Evolutionary conservation across 2,329 filamentous ascomycete genomes (phyloP).

Genomic region (Diaporthe helianthi): DNA sequence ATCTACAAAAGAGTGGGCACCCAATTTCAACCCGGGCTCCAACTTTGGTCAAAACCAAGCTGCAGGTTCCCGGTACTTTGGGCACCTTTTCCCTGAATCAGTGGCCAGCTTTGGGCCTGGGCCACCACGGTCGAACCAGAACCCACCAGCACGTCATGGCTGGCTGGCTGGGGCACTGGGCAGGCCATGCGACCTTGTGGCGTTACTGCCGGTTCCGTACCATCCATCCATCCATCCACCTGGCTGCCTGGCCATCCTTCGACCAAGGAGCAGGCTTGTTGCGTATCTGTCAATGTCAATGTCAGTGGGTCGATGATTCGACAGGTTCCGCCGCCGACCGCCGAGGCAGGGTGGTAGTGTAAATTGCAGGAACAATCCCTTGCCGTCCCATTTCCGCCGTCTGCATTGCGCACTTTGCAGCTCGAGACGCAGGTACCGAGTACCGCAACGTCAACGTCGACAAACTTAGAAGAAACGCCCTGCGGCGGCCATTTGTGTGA

Average conservation of each 20-base stretch:
- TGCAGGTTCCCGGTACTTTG: conserved; percentile 21
- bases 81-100: conserved; percentile 18
- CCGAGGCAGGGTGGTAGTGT: background rate
- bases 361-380: conserved; percentile 10
- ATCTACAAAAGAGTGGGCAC: conserved; percentile 14
- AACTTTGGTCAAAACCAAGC: conserved; percentile 8
- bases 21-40: conserved; percentile 13
- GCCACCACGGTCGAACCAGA: conserved; percentile 18
- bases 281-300: no score
- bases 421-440: background rate
- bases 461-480: conserved; percentile 19
- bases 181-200: conserved; percentile 8
- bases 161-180: no score
- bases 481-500: conserved; percentile 24
- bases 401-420: no score
- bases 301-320: background rate
- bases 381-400: background rate
- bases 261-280: background rate
- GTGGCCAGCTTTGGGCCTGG: background rate
- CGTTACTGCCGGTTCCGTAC: conserved; percentile 1
- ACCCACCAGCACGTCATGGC: conserved; percentile 22
- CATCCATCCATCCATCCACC: background rate
- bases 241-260: no score
- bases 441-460: conserved; percentile 2
- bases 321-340: background rate